Base-by-base conservation (phyloP, 2,329 filamentous ascomycete species). In the Pseudogymnoascus sp. region DNA sequence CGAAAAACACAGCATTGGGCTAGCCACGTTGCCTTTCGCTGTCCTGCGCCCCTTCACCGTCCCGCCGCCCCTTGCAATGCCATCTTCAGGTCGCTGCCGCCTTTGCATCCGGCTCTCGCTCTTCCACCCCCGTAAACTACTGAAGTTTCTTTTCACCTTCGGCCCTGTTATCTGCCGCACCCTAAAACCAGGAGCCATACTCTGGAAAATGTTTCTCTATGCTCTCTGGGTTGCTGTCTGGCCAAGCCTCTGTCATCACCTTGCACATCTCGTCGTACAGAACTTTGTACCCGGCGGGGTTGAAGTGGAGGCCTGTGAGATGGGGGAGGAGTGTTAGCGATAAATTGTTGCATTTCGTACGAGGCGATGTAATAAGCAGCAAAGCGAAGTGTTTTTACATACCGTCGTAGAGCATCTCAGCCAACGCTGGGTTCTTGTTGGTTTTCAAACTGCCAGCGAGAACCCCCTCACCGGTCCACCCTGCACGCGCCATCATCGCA, bases 401-500 rank as follows among this genome's bases (percentile, higher is more conserved):
- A 60, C 58, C 58, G 13, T 48, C 42, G 9, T 38, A 51, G 15
- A 62, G 33, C n/a, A 60, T 29, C 13, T 55, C 59, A 12, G 31
- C 35, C 12, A 48, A 27, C 6, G 17, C 42, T n/a, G 33, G 55
- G n/a, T 61, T 58, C 38, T 35, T 41, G 29, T 12, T 6, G 5
- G 27, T 9, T n/a, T 62, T 58, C 21, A 38, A 13, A 8, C 58
- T 39, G 7, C 62, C 62, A 15, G 60, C n/a, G 10, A 63, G 38
- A 86, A 84, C 59, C 77, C 76, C 65, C 87, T 75, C 61, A 84
- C 73, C 25, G 74, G 74, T 21, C 75, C 74, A 48, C 72, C 74
- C 84, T 77, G 74, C 93, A 81, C 83, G 80, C 61, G 84, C 79
- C 86, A 96, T 90, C 69, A 97, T 81, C 0, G 84, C 85, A 64